Evolutionary conservation across 2,329 filamentous ascomycete species (phyloP).

Genomic region (Epichloe amarillans): DNA sequence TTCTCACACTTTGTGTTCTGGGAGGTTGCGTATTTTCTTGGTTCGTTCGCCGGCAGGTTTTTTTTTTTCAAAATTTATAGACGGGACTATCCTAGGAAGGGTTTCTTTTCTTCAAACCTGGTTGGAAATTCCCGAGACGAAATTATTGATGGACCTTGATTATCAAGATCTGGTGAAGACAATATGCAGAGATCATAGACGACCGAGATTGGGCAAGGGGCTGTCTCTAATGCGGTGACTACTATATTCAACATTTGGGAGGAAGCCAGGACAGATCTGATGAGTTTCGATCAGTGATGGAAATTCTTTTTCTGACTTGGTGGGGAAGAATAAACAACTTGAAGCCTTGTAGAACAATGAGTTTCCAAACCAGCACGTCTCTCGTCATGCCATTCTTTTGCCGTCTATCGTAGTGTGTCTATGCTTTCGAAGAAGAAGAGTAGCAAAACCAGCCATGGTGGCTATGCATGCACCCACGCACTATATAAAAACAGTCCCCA

Average conservation of each 20-base stretch:
- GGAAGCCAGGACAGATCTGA: neutral
- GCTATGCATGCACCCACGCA: neutral
- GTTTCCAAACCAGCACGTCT: neutral
- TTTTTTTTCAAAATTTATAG: slow-evolving; percentile 1
- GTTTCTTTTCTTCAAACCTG: neutral
- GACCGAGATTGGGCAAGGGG: neutral
- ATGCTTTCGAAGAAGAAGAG: neutral
- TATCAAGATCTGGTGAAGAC: neutral
- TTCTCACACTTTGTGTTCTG: neutral
- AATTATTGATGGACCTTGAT: neutral
- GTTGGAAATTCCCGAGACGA: neutral
- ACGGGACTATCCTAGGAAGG: neutral
- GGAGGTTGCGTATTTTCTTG: neutral
- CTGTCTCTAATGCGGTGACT: neutral
- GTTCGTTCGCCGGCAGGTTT: neutral
- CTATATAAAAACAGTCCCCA: neutral
- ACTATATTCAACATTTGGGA: neutral
- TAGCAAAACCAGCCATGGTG: neutral
- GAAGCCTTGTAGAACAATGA: neutral
- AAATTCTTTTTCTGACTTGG: neutral
- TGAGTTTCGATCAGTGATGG: neutral
- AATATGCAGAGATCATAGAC: neutral
- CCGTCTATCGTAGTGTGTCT: neutral
- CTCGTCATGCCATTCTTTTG: neutral
- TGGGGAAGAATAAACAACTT: neutral